Evolutionary conservation across 495 filamentous ascomycete genomes (phyloP).

Genomic region (Podospora bellae-mahoneyi): DNA sequence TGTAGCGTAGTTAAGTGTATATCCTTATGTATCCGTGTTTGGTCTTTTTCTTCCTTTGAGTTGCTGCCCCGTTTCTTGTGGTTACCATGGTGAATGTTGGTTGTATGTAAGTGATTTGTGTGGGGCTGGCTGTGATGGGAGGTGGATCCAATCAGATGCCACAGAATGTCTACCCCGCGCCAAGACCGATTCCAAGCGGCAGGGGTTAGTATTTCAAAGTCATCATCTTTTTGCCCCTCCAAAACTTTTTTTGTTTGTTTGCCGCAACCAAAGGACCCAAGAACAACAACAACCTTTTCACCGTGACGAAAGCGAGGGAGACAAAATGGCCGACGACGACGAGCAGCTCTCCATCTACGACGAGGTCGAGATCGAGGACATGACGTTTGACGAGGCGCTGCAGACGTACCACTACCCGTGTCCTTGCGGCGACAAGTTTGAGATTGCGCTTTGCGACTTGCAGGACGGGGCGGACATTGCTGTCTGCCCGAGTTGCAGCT

Average conservation of each 20-base stretch:
- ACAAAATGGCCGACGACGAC: constrained; percentile 59
- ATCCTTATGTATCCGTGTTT: neutral
- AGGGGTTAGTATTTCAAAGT: neutral
- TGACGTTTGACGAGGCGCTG: constrained; percentile 80
- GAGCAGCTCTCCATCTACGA: constrained; percentile 79
- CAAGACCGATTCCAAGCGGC: neutral
- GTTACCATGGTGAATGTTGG: neutral
- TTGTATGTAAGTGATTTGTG: neutral
- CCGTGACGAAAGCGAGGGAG: neutral
- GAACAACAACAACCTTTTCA: too few relatives aligned
- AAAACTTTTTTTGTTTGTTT: constrained; percentile 15
- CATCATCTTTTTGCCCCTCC: constrained; percentile 28
- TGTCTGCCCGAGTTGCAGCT: constrained; percentile 91
- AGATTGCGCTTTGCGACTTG: constrained; percentile 82
- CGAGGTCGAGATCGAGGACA: constrained; percentile 99
- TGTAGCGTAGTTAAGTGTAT: neutral
- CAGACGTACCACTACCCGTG: constrained; percentile 95
- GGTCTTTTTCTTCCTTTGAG: neutral
- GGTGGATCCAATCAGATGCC: neutral
- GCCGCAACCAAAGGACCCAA: neutral
- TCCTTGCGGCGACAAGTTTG: constrained; percentile 95
- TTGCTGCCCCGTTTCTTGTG: neutral
- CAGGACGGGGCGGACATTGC: constrained; percentile 87
- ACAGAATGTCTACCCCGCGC: constrained; percentile 16
- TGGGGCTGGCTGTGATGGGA: neutral